Conservation (phyloP, 1,284 basidiomycete genomes). For the Porodaedalea pini region DNA sequence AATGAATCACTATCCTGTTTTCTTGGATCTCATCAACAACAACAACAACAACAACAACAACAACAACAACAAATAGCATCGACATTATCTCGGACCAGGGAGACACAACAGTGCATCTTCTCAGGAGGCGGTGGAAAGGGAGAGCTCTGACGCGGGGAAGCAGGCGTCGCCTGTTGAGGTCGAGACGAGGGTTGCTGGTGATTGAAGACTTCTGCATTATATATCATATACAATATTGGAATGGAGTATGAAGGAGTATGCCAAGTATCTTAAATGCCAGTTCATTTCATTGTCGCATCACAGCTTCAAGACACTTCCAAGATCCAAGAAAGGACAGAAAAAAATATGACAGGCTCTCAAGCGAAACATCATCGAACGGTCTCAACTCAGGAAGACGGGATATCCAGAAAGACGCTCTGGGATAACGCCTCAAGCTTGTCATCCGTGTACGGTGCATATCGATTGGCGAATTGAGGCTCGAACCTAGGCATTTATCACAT, state of each 20-base stretch:
- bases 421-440: not conserved
- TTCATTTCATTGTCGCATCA: too few species aligned
- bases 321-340: too few species aligned
- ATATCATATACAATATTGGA: too few species aligned
- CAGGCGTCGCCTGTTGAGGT: not conserved
- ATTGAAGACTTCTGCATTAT: not conserved
- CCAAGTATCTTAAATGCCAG: too few species aligned
- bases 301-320: too few species aligned
- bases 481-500: not conserved
- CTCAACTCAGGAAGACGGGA: too few species aligned
- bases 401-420: too few species aligned
- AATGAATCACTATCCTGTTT: not conserved
- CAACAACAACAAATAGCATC: slow-evolving; percentile 12
- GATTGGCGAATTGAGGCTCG: not conserved
- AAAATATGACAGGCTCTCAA: too few species aligned
- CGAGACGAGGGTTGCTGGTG: not conserved
- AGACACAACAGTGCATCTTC: not conserved
- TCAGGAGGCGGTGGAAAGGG: not conserved
- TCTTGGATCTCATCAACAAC: too few species aligned
- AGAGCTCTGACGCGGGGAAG: not conserved
- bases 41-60: too few species aligned
- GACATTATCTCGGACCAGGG: slow-evolving; percentile 17
- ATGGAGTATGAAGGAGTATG: too few species aligned
- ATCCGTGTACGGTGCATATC: slow-evolving; percentile 8
- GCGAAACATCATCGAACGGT: too few species aligned